phyloP scores from a whole-genome alignment of 257 asterid species.

The Lycium ferocissimum region DNA sequence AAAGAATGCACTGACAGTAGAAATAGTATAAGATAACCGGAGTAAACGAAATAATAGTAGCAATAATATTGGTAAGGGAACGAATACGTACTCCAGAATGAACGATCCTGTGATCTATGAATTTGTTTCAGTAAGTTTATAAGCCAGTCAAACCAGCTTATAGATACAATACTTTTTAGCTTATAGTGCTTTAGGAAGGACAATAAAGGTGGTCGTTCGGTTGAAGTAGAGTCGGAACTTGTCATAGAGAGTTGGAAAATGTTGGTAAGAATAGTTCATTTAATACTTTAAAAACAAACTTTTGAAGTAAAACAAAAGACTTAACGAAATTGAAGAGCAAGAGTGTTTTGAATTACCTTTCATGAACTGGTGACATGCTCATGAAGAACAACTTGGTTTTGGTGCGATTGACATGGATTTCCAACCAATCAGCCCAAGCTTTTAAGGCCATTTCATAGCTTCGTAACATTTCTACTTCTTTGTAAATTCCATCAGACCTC shows the following conservation, averaged over 20 bases:
- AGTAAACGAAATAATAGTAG: too few species aligned
- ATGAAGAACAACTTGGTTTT: conserved; percentile 72
- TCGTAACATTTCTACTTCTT: conserved; percentile 72
- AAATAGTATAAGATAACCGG: too few species aligned
- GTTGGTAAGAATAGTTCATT: not conserved
- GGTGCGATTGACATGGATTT: conserved; percentile 73
- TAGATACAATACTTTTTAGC: not conserved
- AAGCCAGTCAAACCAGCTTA: not conserved
- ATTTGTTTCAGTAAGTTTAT: not conserved
- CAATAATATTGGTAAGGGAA: too few species aligned
- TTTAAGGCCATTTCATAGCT: conserved; percentile 84
- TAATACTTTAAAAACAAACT: not conserved
- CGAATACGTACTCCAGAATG: not conserved
- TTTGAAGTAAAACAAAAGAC: not conserved
- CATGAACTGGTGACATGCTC: conserved; percentile 89
- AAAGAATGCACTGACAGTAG: too few species aligned
- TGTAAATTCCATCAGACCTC: conserved; percentile 64
- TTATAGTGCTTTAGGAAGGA: not conserved
- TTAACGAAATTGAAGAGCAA: not conserved
- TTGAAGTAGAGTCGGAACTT: not conserved
- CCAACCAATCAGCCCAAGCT: conserved; percentile 94
- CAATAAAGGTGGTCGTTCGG: not conserved
- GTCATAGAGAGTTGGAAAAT: not conserved
- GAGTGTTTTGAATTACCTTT: conserved; percentile 48
- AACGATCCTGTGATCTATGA: not conserved